These are phyloP conservation scores for Epichloe uncinata DNA, from an alignment of 2,329 filamentous ascomycete genomes.

Conservation along the genomic window DNA sequence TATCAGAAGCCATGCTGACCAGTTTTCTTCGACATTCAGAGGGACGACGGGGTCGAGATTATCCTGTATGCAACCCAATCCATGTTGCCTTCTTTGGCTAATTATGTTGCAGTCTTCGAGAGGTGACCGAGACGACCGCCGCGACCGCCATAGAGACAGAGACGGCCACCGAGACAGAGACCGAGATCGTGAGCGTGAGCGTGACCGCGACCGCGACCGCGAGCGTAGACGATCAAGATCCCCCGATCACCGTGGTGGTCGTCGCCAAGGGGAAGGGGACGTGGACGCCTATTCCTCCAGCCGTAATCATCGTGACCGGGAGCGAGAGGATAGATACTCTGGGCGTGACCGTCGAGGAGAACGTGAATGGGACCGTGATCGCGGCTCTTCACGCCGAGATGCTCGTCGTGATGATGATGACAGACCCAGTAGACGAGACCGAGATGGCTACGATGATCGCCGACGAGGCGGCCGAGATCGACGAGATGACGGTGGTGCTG, in stretches of 20 bases:
- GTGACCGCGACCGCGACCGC: conserved; percentile 30
- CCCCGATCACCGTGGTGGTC: conserved; percentile 50
- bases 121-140: conserved; percentile 21
- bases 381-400: conserved; percentile 46
- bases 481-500: conserved; percentile 23
- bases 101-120: conserved; percentile 15
- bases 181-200: conserved; percentile 49
- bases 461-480: conserved; percentile 35
- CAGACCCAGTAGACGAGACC: conserved; percentile 40
- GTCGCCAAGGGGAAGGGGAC: conserved; percentile 58
- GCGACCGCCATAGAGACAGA: conserved; percentile 41
- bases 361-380: conserved; percentile 66
- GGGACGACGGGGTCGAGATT: conserved; percentile 42
- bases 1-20: conserved; percentile 2
- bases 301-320: conserved; percentile 80
- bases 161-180: conserved; percentile 47
- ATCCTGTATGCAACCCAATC: conserved; percentile 30
- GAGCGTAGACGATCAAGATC: conserved; percentile 75
- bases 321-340: conserved; percentile 84
- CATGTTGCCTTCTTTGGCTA: conserved; percentile 5
- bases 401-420: conserved; percentile 53
- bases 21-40: conserved; percentile 20
- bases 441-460: conserved; percentile 40
- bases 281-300: conserved; percentile 90
- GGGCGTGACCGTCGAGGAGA: conserved; percentile 55